Conservation (phyloP, 495 filamentous ascomycete species). For the Aspergillus nanangensis region DNA sequence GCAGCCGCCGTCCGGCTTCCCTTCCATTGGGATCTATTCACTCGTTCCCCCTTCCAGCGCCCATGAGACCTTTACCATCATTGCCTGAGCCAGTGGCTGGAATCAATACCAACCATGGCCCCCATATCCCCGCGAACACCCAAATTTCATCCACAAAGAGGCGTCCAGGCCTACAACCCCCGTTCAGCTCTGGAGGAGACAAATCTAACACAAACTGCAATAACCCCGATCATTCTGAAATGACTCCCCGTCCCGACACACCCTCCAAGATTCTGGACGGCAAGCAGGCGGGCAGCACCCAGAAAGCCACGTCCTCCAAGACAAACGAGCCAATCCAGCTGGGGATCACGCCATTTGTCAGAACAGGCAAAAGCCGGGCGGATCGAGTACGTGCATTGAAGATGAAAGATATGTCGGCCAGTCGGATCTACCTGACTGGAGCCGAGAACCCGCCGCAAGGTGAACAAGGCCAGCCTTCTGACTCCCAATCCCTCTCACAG, state of each 20-base stretch:
- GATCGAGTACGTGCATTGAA: conserved; percentile 22
- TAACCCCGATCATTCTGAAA: too few species aligned
- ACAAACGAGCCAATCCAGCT: not conserved
- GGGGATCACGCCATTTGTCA: conserved; percentile 2
- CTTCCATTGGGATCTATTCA: conserved; percentile 28
- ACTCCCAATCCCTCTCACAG: not conserved
- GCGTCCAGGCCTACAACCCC: too few species aligned
- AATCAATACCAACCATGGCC: not conserved
- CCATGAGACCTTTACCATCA: conserved; percentile 31
- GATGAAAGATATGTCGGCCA: conserved; percentile 20
- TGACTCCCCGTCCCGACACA: too few species aligned
- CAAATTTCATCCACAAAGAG: not conserved
- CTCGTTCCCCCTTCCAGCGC: conserved; percentile 38
- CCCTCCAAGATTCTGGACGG: too few species aligned
- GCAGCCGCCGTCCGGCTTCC: conserved; percentile 19
- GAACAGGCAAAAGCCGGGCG: conserved; percentile 13
- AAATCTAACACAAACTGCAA: too few species aligned
- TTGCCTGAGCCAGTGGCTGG: conserved; percentile 18
- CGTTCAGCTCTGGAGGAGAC: too few species aligned
- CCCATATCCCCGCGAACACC: not conserved
- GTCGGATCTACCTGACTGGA: conserved; percentile 11
- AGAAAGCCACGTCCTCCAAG: not conserved
- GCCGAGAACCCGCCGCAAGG: conserved; percentile 1
- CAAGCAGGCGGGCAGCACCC: not conserved
- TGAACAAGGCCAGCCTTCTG: conserved; percentile 3